Evolutionary conservation across 176 grass and related monocot species (phyloP).

Genomic region (Miscanthus lutarioriparius): DNA sequence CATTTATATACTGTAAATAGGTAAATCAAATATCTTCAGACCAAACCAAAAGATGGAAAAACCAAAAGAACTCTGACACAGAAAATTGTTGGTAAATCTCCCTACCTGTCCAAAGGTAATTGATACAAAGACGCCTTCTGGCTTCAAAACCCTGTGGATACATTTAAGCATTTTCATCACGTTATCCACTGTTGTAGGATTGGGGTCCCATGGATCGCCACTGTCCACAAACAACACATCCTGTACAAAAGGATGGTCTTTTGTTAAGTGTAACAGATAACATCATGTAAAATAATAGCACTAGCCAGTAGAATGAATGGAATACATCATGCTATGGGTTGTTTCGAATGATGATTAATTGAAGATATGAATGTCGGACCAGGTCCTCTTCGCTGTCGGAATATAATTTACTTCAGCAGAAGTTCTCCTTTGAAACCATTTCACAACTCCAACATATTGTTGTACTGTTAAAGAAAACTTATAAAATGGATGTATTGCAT

Average conservation of each 20-base stretch:
- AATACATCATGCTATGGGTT: background rate
- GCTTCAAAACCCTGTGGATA: slow-evolving; percentile 83
- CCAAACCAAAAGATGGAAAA: background rate
- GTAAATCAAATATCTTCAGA: background rate
- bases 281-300: background rate
- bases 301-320: background rate
- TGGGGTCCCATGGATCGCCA: slow-evolving; percentile 95
- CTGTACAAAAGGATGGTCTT: slow-evolving; percentile 51
- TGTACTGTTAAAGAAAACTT: background rate
- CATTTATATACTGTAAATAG: background rate
- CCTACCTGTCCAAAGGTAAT: slow-evolving; percentile 85
- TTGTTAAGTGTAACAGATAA: background rate
- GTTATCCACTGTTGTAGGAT: slow-evolving; percentile 58
- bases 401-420: background rate
- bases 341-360: background rate
- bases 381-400: background rate
- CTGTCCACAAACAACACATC: slow-evolving; percentile 90
- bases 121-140: slow-evolving; percentile 72
- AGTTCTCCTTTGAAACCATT: background rate
- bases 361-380: too few species aligned
- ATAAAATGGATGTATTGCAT: background rate
- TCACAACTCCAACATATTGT: background rate
- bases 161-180: slow-evolving; percentile 91
- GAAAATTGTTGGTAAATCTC: background rate
- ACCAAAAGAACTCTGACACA: background rate